These are phyloP conservation scores for Trypanosomatidae sp. DNA, from an alignment of 208 protist species.

Conservation along the genomic window DNA sequence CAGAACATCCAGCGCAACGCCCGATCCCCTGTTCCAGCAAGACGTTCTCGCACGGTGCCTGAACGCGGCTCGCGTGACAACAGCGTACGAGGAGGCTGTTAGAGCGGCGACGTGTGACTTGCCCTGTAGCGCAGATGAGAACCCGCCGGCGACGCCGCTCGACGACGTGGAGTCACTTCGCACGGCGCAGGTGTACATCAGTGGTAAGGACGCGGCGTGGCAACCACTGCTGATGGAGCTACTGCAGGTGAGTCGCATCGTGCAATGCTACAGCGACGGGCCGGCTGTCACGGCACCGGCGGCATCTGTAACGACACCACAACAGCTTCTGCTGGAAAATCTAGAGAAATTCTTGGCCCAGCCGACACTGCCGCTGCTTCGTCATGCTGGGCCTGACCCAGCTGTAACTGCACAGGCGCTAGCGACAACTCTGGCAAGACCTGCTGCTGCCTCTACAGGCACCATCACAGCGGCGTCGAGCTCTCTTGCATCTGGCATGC, in stretches of 20 bases:
- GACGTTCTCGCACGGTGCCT: constrained; percentile 8
- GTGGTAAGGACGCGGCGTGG: constrained; percentile 71
- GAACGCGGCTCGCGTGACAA: constrained; percentile 8
- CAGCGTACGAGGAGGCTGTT: constrained; percentile 17
- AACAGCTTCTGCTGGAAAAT: constrained; percentile 31
- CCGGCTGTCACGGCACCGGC: neutral
- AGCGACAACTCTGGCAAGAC: neutral
- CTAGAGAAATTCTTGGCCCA: constrained; percentile 37
- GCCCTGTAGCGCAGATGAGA: neutral
- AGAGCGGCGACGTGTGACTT: neutral
- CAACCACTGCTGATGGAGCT: constrained; percentile 74
- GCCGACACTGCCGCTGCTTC: constrained; percentile 17
- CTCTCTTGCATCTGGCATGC: neutral
- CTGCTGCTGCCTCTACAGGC: neutral
- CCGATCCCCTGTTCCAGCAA: constrained; percentile 15
- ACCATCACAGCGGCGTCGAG: neutral
- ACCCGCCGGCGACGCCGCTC: constrained; percentile 6
- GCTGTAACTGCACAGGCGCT: neutral
- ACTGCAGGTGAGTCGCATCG: constrained; percentile 50
- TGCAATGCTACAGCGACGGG: constrained; percentile 76
- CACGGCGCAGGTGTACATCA: constrained; percentile 54
- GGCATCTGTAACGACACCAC: constrained; percentile 17
- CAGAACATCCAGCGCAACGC: neutral
- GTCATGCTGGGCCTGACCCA: neutral
- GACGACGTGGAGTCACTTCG: constrained; percentile 42